Evolutionary conservation across 306 rosid genomes (phyloP).

Genomic region (Begonia peltatifolia): DNA sequence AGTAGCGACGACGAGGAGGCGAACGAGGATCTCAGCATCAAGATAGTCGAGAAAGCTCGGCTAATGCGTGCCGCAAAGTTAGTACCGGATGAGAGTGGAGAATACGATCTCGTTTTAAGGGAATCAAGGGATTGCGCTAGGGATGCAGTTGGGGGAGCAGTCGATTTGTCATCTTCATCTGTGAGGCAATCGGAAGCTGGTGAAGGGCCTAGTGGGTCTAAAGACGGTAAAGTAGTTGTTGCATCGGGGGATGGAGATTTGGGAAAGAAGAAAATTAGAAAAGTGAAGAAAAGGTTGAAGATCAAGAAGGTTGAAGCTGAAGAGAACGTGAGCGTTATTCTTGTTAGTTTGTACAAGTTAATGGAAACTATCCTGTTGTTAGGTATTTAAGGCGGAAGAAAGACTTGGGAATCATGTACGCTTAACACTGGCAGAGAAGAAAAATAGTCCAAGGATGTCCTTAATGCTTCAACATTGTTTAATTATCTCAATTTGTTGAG

Average conservation of each 20-base stretch:
- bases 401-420: too few relatives aligned
- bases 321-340: constrained; percentile 28
- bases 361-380: too few relatives aligned
- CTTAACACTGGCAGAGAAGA: too few relatives aligned
- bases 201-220: neutral
- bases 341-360: neutral
- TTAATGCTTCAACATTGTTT: too few relatives aligned
- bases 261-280: constrained; percentile 14
- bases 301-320: constrained; percentile 21
- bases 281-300: constrained; percentile 15
- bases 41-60: constrained; percentile 46
- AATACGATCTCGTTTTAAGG: neutral
- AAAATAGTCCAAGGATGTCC: too few relatives aligned
- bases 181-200: constrained; percentile 3
- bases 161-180: constrained; percentile 9
- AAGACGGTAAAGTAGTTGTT: constrained; percentile 1
- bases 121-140: neutral
- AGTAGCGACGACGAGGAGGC: constrained; percentile 58
- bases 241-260: constrained; percentile 5
- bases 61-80: constrained; percentile 29
- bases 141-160: constrained; percentile 2
- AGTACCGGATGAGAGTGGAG: constrained; percentile 4
- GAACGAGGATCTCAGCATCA: constrained; percentile 60
- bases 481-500: too few relatives aligned
- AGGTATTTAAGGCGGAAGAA: neutral